Base-by-base conservation (phyloP, 2,329 filamentous ascomycete genomes). In the Mycosphaerella arachidis region DNA sequence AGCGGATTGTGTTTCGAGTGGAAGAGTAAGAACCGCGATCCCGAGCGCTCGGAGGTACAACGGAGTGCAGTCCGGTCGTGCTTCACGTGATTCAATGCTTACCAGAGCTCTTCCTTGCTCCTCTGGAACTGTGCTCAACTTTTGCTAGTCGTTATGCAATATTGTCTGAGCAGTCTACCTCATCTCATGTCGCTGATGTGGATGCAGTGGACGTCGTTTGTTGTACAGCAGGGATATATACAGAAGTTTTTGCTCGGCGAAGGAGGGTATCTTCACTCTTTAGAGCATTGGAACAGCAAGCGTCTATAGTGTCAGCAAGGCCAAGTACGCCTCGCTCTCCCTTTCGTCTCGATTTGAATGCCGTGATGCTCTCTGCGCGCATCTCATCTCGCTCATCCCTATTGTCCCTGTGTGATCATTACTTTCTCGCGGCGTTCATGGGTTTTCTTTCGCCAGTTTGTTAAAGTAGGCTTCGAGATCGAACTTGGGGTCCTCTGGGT, bases 401-500 rank as follows among this genome's bases (percentile, higher is more conserved):
- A 35, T 18, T 24, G n/a, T 51, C 29, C 29, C 30, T 52, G 30
- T 20, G 24, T 35, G 27, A n/a, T 52, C 55, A 58, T 37, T 58
- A 56, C 50, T 57, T 50, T 52, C 24, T 13, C 7, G 27, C 27
- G 52, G 24, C 48, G 18, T 62, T 55, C 68, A 71, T 55, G 72
- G 67, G 61, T 81, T 79, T 54, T 75, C 78, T 56, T 77, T 76
- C 70, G 91, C 78, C 70, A 84, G 82, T 72, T 71, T 64, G 46
- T 85, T 84, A 76, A 96, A 79, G 77, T 86, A 91, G 70, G 89
- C 87, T 82, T 97, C 93, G 70, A 97, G 83, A 76, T 99, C 92
- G 80, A 97, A 97, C 73, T 92, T 91, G 73, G 92, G 86, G 80
- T 94, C 86, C 73, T 88, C 85, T 62, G 88, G 88, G 79, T 97